Evolutionary conservation across 1,284 basidiomycete genomes (phyloP).

Genomic region (Malassezia vespertilionis): DNA sequence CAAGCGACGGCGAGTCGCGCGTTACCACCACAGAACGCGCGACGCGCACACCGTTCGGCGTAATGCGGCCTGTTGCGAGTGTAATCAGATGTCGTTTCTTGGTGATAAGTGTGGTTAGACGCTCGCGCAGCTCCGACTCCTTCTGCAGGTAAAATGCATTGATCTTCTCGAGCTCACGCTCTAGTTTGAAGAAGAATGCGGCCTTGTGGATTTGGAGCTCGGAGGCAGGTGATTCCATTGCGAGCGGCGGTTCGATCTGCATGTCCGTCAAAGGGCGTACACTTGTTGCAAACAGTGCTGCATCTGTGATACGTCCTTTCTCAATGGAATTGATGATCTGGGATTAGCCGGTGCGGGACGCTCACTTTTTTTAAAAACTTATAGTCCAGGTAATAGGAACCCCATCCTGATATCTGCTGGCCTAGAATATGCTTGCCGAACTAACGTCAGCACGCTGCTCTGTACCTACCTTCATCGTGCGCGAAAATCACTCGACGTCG

Average conservation of each 20-base stretch:
- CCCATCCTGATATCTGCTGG: slow-evolving; percentile 96
- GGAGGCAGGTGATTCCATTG: slow-evolving; percentile 28
- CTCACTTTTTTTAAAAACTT: slow-evolving; percentile 78
- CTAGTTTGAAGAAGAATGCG: slow-evolving; percentile 97
- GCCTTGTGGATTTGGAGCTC: slow-evolving; percentile 67
- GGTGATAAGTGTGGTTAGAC: slow-evolving; percentile 79
- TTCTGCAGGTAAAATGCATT: slow-evolving; percentile 98
- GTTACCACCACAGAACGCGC: slow-evolving; percentile 28
- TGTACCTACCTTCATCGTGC: slow-evolving; percentile 14
- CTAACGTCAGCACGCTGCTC: slow-evolving; percentile 50
- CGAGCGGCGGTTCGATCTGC: slow-evolving; percentile 20
- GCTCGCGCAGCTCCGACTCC: slow-evolving; percentile 81
- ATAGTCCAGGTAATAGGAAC: slow-evolving; percentile 91
- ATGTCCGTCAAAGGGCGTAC: slow-evolving; percentile 54
- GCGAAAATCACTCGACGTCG: background rate
- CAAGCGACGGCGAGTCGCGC: slow-evolving; percentile 40
- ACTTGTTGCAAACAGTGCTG: slow-evolving; percentile 72
- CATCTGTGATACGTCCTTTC: slow-evolving; percentile 77
- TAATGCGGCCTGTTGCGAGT: slow-evolving; percentile 15
- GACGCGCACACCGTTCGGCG: slow-evolving; percentile 9
- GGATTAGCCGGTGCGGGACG: background rate
- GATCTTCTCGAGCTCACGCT: slow-evolving; percentile 98
- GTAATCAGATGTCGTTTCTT: slow-evolving; percentile 71
- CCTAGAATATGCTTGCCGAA: slow-evolving; percentile 97
- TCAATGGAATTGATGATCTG: slow-evolving; percentile 92